Base-by-base conservation (phyloP, 2,329 filamentous ascomycete genomes). In the Elsinoe arachidis region DNA sequence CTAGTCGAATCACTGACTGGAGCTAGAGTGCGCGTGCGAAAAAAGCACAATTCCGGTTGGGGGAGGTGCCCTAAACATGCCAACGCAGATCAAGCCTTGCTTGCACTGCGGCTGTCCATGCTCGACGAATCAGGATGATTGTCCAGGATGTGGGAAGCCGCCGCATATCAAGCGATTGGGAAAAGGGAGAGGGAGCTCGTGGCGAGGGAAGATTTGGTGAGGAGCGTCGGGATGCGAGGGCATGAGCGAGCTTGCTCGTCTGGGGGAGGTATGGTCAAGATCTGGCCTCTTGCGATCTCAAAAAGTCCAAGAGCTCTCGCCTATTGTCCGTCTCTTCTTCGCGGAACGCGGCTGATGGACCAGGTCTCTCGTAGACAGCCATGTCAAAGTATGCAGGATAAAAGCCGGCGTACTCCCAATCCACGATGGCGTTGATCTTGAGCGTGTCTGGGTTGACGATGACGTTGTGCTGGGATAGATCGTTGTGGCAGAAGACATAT, bases 391-490 rank as follows among this genome's bases (percentile, higher is more conserved):
- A 60, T 35, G 57, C 55, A n/a, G 68, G 70, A 60, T 61, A 74
- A 64, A 68, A 72, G 19, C 69, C 71, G 10, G 66, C 67, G 59
- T 70, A 71, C 57, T 74, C 71, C 71, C 71, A 74, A 52, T 73
- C 72, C 15, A 74, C 64, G 35, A 73, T 70, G 7, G 67, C 70
- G 1, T 53, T 59, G 10, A 74, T 69, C 43, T 70, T 67, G 38
- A 71, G 58, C 4, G 67, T 67, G 1, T 65, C 52, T 14, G 66
- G 67, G 56, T 67, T 62, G 23, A 67, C 64, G 33, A 68, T 63
- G 33, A 69, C 59, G 58, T 69, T 68, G 10, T 63, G 44, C 53
- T 61, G 58, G 6, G 60, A 63, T 19, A 68, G 63, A 56, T 69
- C 66, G 38, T 66, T 64, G 55, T 69, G 66, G 56, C 65, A 67